phyloP scores from a whole-genome alignment of 495 filamentous ascomycete genomes.

The Talaromyces wortmannii region DNA sequence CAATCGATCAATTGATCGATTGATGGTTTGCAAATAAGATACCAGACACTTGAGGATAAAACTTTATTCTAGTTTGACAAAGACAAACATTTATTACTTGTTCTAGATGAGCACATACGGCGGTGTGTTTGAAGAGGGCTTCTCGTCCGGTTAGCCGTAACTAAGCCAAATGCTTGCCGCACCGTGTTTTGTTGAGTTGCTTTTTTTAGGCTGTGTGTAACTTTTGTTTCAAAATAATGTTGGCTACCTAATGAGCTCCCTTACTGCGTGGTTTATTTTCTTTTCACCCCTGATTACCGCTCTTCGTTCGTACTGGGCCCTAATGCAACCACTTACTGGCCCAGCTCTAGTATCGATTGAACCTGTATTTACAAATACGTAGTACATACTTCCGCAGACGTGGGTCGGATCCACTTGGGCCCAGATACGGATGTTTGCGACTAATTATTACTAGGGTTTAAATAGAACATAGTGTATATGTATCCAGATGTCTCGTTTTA shows the following conservation, averaged over 20 bases:
- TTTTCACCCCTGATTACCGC: background rate
- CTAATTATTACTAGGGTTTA: background rate
- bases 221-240: too few relatives aligned
- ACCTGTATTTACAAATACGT: background rate
- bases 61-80: background rate
- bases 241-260: too few relatives aligned
- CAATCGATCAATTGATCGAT: too few relatives aligned
- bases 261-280: background rate
- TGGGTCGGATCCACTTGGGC: background rate
- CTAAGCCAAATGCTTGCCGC: background rate
- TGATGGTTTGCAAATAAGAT: background rate
- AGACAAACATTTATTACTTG: background rate
- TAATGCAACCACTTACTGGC: background rate
- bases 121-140: background rate
- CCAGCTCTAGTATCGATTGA: background rate
- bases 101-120: background rate
- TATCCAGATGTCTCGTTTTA: background rate
- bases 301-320: background rate
- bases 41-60: background rate
- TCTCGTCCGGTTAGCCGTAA: background rate
- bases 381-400: background rate
- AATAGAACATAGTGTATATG: background rate
- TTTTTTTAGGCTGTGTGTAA: too few relatives aligned
- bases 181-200: too few relatives aligned
- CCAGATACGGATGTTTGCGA: background rate